A percentile compares a stretch with the other conserved stretches of the same genome.
Conservation (phyloP, 345 rosid genomes). For the Acer yangbiense region DNA sequence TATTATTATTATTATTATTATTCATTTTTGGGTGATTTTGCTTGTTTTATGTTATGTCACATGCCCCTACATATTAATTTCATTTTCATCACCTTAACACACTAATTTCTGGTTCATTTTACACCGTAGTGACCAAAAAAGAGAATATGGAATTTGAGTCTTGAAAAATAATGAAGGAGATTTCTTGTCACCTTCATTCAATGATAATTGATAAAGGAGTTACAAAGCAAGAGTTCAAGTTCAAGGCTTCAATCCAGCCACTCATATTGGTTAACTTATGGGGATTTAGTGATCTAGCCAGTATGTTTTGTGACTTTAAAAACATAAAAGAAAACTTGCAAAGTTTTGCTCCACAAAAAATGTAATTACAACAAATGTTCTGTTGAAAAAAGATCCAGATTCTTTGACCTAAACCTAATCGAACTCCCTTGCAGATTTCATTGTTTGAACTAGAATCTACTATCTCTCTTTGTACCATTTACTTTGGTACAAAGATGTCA, state of each 20-base stretch:
- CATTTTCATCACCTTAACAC: no score
- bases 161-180: not conserved
- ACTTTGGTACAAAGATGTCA: slow-evolving; percentile 37
- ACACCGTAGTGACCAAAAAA: no score
- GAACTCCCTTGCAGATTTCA: not conserved
- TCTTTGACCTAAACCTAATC: slow-evolving; percentile 22
- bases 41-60: no score
- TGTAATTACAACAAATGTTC: not conserved
- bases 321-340: not conserved
- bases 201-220: not conserved
- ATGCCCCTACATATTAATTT: no score
- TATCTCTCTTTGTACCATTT: not conserved
- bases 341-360: slow-evolving; percentile 6
- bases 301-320: not conserved
- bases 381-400: not conserved
- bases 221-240: not conserved
- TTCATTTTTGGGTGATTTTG: no score
- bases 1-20: no score
- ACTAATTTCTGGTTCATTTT: not conserved
- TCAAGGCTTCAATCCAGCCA: not conserved
- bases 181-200: not conserved
- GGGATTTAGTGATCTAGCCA: no score
- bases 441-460: slow-evolving; percentile 16
- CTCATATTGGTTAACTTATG: no score
- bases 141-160: not conserved